Evolutionary conservation across 345 rosid species (phyloP).

Genomic region (Eucalyptus cloeziana): DNA sequence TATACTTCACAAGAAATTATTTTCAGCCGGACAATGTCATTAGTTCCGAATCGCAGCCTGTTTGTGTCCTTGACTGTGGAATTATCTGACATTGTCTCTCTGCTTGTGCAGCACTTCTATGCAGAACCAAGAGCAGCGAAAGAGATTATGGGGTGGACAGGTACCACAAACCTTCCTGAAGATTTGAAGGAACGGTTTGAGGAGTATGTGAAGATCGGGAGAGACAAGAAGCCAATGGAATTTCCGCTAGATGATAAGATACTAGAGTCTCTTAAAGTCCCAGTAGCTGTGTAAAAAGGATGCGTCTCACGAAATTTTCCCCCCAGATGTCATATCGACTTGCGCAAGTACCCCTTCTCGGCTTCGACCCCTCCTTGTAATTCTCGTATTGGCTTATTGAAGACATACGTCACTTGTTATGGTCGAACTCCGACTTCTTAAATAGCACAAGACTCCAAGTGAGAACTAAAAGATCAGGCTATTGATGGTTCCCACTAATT

Average conservation of each 20-base stretch:
- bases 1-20: not conserved
- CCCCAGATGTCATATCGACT: not conserved
- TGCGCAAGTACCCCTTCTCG: not conserved
- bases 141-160: conserved; percentile 67
- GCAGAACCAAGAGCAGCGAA: conserved; percentile 95
- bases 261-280: conserved; percentile 62
- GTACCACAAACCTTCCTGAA: conserved; percentile 58
- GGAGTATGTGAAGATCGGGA: conserved; percentile 68
- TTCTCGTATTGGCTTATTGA: not conserved
- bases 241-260: conserved; percentile 83
- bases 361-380: not conserved
- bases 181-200: conserved; percentile 79
- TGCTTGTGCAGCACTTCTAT: conserved; percentile 71
- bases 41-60: not conserved
- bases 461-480: not conserved
- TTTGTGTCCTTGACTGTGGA: not conserved
- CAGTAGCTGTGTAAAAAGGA: conserved; percentile 33
- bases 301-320: too few species aligned
- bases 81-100: not conserved
- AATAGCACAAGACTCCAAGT: not conserved
- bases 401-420: not conserved
- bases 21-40: not conserved
- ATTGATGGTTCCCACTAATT: not conserved
- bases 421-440: not conserved
- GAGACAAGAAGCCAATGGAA: conserved; percentile 73